Evolutionary conservation across 495 filamentous ascomycete genomes (phyloP).

Genomic region (Neurospora terricola): DNA sequence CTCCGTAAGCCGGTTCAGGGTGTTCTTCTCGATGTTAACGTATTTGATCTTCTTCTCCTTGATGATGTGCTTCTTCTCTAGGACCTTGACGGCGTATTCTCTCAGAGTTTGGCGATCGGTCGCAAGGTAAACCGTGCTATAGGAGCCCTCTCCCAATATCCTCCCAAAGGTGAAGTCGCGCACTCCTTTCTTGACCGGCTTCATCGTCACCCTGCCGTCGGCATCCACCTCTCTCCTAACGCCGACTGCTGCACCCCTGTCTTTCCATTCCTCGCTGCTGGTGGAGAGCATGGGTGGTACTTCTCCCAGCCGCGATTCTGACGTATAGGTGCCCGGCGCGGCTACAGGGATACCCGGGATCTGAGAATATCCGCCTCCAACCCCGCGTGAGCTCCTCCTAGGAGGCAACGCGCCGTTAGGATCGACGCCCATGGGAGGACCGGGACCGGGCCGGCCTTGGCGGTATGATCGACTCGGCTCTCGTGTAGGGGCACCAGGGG

Average conservation of each 20-base stretch:
- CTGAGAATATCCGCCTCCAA: constrained; percentile 39
- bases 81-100: constrained; percentile 96
- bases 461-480: constrained; percentile 57
- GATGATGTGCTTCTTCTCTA: constrained; percentile 98
- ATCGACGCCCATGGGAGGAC: constrained; percentile 33
- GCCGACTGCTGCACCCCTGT: constrained; percentile 75
- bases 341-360: constrained; percentile 29
- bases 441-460: constrained; percentile 49
- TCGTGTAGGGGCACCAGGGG: constrained; percentile 55
- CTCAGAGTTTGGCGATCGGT: constrained; percentile 92
- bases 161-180: constrained; percentile 93
- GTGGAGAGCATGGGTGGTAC: constrained; percentile 51
- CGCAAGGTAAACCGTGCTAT: constrained; percentile 91
- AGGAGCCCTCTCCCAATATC: constrained; percentile 91
- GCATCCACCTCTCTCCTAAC: constrained; percentile 71
- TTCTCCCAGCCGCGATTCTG: not conserved
- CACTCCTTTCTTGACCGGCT: constrained; percentile 90
- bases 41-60: constrained; percentile 99
- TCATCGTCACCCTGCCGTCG: constrained; percentile 70
- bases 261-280: constrained; percentile 91
- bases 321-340: constrained; percentile 40
- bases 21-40: constrained; percentile 99
- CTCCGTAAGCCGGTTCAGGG: constrained; percentile 88
- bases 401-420: constrained; percentile 50
- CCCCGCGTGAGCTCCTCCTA: constrained; percentile 56